Evolutionary conservation across 371 early-diverging fungal species (phyloP).

Genomic region (Massospora cicadina): DNA sequence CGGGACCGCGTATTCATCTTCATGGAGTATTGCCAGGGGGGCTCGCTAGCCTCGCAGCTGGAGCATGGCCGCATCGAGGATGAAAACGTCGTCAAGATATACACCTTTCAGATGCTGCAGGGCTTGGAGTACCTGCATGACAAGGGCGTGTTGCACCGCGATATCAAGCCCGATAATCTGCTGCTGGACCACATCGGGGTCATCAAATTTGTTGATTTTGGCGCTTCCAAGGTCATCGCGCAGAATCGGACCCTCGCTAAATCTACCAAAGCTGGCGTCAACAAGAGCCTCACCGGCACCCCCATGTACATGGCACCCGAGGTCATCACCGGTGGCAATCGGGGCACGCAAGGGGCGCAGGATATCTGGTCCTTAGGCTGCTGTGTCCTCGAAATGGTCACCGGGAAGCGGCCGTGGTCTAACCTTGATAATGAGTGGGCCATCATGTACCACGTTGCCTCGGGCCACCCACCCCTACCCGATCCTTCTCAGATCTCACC

Average conservation of each 20-base stretch:
- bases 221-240: conserved; percentile 69
- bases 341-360: conserved; percentile 57
- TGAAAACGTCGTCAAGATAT: conserved; percentile 48
- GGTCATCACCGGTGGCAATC: conserved; percentile 66
- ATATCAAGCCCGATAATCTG: conserved; percentile 77
- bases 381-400: conserved; percentile 87
- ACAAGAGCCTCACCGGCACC: conserved; percentile 69
- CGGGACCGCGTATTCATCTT: conserved; percentile 80
- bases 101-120: conserved; percentile 67
- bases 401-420: conserved; percentile 83
- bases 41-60: conserved; percentile 56
- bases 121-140: conserved; percentile 82
- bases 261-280: conserved; percentile 26
- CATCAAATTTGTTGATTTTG: conserved; percentile 79
- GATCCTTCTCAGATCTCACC: conserved; percentile 37
- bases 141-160: conserved; percentile 77
- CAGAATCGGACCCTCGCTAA: conserved; percentile 52
- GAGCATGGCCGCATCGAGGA: conserved; percentile 65
- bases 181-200: conserved; percentile 58
- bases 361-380: conserved; percentile 94
- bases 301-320: conserved; percentile 98
- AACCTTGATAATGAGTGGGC: conserved; percentile 88
- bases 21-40: conserved; percentile 88
- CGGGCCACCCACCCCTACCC: conserved; percentile 53
- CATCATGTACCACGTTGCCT: conserved; percentile 67